These are phyloP conservation scores for Penicillium nucicola DNA, from an alignment of 495 filamentous ascomycete species.

Conservation along the genomic window DNA sequence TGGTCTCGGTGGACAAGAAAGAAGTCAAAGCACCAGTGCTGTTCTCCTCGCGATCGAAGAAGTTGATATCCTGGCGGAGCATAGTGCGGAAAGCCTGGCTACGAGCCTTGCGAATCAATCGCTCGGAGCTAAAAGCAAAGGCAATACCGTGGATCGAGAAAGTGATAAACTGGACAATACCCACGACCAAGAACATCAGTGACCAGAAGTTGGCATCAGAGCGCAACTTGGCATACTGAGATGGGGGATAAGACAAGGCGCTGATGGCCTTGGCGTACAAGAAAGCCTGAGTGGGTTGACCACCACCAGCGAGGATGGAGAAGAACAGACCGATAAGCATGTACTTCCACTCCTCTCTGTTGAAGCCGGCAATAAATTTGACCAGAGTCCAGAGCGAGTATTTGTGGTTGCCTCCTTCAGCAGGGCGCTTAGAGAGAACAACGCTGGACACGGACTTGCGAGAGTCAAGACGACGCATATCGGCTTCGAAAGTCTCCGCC, in stretches of 20 bases:
- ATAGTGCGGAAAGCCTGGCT: constrained; percentile 79
- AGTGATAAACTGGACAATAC: constrained; percentile 68
- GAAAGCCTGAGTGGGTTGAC: constrained; percentile 82
- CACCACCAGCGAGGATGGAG: constrained; percentile 76
- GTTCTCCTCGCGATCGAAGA: constrained; percentile 84
- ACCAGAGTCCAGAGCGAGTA: constrained; percentile 82
- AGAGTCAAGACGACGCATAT: constrained; percentile 50
- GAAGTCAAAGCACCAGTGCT: constrained; percentile 79
- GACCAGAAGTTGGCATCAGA: constrained; percentile 83
- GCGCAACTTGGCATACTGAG: constrained; percentile 50
- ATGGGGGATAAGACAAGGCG: constrained; percentile 52
- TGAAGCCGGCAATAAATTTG: constrained; percentile 80
- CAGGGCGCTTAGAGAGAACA: constrained; percentile 53
- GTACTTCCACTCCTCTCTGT: constrained; percentile 64
- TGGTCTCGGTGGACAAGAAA: constrained; percentile 83
- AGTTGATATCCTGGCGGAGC: constrained; percentile 88
- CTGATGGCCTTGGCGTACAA: constrained; percentile 88
- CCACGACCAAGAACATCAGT: constrained; percentile 94
- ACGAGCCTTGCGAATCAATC: constrained; percentile 76
- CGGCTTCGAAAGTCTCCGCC: constrained; percentile 22
- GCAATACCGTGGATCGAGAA: constrained; percentile 66
- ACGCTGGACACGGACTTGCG: constrained; percentile 73
- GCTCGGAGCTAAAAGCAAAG: constrained; percentile 82
- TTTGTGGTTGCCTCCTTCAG: constrained; percentile 42
- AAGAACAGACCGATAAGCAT: constrained; percentile 78